Percentiles rank a stretch among this genome's conserved stretches.
phyloP scores from a whole-genome alignment of 371 early-diverging fungal genomes.

The Zopfochytrium polystomum region DNA sequence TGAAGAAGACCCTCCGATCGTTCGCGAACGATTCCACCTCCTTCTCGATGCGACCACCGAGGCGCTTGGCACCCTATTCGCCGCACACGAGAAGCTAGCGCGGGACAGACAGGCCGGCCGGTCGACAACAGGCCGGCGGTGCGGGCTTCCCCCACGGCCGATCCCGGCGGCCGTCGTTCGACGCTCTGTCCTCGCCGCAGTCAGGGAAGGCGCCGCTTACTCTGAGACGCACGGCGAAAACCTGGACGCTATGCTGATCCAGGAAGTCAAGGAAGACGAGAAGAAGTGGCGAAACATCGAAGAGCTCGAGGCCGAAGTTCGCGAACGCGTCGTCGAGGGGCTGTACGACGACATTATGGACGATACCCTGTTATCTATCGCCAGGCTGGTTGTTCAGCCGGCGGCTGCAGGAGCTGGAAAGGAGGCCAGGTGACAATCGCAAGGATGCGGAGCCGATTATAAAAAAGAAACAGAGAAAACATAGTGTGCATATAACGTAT shows the following conservation, averaged over 20 bases:
- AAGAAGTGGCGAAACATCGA: conserved; percentile 20
- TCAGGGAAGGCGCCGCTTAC: conserved; percentile 26
- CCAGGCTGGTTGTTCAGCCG: too few relatives aligned
- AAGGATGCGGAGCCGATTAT: too few relatives aligned
- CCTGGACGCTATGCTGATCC: conserved; percentile 38
- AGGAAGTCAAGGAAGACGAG: conserved; percentile 33
- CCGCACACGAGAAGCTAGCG: neutral
- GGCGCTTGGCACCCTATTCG: conserved; percentile 18
- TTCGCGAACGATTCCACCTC: conserved; percentile 12
- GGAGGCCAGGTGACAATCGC: too few relatives aligned
- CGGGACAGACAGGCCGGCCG: neutral
- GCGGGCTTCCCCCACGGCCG: conserved; percentile 23
- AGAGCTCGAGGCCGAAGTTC: neutral
- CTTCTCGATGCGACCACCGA: conserved; percentile 31
- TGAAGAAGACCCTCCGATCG: neutral
- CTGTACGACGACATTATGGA: neutral
- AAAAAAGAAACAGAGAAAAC: too few relatives aligned
- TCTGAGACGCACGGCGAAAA: conserved; percentile 35
- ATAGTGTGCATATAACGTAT: too few relatives aligned
- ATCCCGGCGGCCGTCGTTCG: conserved; percentile 5
- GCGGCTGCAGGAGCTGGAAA: too few relatives aligned
- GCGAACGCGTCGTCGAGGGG: neutral
- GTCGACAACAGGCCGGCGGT: neutral
- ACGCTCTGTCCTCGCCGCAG: neutral
- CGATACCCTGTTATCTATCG: neutral